Percentiles rank a stretch among this genome's conserved stretches.
Evolutionary conservation across 768 basidiomycete species (phyloP).

Genomic region (Multifurca ochricompacta): DNA sequence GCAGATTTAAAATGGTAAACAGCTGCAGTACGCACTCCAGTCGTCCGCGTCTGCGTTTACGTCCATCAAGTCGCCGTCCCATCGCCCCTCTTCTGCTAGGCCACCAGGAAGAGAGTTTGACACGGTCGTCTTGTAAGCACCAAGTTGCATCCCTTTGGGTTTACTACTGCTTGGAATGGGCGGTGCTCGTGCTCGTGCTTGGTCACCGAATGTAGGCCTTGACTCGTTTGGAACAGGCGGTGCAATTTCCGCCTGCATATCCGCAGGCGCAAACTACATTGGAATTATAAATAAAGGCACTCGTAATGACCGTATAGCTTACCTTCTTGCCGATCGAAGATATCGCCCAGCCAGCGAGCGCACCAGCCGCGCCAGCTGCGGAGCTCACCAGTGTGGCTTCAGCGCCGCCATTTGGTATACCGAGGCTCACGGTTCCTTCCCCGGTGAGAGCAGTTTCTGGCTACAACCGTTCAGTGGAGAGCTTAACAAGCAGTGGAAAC

Average conservation of each 20-base stretch:
- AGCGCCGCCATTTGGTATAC: slow-evolving; percentile 20
- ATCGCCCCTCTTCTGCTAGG: slow-evolving; percentile 49
- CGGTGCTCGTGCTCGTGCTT: neutral
- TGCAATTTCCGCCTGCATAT: slow-evolving; percentile 8
- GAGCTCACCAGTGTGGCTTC: slow-evolving; percentile 62
- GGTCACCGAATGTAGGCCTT: neutral
- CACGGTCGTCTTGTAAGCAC: slow-evolving; percentile 41
- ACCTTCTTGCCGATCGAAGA: slow-evolving; percentile 83
- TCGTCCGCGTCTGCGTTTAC: slow-evolving; percentile 90
- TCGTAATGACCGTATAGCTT: slow-evolving; percentile 1
- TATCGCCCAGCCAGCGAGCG: slow-evolving; percentile 94
- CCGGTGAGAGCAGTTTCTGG: slow-evolving; percentile 43
- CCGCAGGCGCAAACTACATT: slow-evolving; percentile 4
- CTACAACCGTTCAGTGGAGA: slow-evolving; percentile 28
- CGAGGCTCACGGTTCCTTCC: slow-evolving; percentile 21
- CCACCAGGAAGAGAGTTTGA: slow-evolving; percentile 41
- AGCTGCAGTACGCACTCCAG: slow-evolving; percentile 75
- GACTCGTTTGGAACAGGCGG: slow-evolving; percentile 13
- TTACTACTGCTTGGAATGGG: slow-evolving; percentile 28
- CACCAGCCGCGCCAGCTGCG: slow-evolving; percentile 86
- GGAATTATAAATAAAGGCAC: neutral
- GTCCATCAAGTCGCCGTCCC: slow-evolving; percentile 76
- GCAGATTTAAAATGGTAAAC: neutral
- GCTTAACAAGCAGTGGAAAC: slow-evolving; percentile 7
- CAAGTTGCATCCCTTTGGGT: slow-evolving; percentile 63